phyloP scores from a whole-genome alignment of 1,139 yeast species.

The Neolecta irregularis region DNA sequence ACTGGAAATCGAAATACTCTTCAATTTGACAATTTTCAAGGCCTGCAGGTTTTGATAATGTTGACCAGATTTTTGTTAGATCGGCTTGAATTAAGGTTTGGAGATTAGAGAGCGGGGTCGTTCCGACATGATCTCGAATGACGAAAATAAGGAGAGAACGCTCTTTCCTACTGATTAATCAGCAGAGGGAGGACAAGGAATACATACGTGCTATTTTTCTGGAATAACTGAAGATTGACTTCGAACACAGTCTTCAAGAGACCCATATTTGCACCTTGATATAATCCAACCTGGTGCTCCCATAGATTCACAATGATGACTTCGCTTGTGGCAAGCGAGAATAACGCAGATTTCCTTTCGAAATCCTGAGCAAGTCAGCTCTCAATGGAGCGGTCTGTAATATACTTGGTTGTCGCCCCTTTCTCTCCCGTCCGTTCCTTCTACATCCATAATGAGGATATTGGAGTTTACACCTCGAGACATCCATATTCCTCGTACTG shows the following conservation, averaged over 20 bases:
- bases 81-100: slow-evolving; percentile 55
- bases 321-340: slow-evolving; percentile 86
- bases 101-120: slow-evolving; percentile 64
- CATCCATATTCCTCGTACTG: slow-evolving; percentile 17
- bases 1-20: slow-evolving; percentile 75
- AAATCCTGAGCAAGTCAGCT: slow-evolving; percentile 36
- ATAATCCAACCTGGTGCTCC: slow-evolving; percentile 94
- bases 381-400: background rate
- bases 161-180: slow-evolving; percentile 18
- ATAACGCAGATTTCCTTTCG: slow-evolving; percentile 87
- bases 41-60: slow-evolving; percentile 44
- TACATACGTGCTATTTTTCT: slow-evolving; percentile 15
- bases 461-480: slow-evolving; percentile 17
- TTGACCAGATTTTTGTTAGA: slow-evolving; percentile 61
- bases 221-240: slow-evolving; percentile 75
- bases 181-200: background rate
- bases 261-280: slow-evolving; percentile 97
- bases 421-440: slow-evolving; percentile 96
- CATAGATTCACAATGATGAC: slow-evolving; percentile 81
- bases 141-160: slow-evolving; percentile 65
- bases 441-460: slow-evolving; percentile 85
- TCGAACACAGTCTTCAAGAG: slow-evolving; percentile 88
- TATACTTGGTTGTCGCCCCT: slow-evolving; percentile 77
- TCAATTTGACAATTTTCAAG: slow-evolving; percentile 37
- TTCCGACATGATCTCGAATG: slow-evolving; percentile 80